These are phyloP conservation scores for Digitaria exilis DNA, from an alignment of 202 grass and related monocot species.

Conservation along the genomic window DNA sequence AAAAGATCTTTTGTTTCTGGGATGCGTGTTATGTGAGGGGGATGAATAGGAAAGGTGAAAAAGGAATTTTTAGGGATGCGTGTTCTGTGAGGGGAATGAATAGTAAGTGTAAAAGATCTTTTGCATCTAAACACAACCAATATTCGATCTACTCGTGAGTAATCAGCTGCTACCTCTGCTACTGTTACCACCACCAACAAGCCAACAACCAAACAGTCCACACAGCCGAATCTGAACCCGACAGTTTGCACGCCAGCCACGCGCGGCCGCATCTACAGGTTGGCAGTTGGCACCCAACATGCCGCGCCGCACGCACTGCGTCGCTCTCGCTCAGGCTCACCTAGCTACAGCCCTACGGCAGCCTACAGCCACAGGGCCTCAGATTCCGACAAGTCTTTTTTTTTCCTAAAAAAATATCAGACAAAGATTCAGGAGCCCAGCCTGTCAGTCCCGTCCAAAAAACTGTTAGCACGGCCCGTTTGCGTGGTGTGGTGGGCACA, in stretches of 20 bases:
- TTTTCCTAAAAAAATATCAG: not conserved
- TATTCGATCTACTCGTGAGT: not conserved
- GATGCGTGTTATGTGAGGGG: too few relatives aligned
- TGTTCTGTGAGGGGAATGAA: too few relatives aligned
- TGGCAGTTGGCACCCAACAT: not conserved
- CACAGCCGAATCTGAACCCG: conserved; percentile 8
- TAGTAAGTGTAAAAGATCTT: too few relatives aligned
- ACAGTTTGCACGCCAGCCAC: not conserved
- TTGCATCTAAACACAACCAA: too few relatives aligned
- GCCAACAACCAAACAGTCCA: not conserved
- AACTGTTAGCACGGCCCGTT: not conserved
- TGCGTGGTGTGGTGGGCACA: too few relatives aligned
- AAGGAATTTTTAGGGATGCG: too few relatives aligned
- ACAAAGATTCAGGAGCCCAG: not conserved
- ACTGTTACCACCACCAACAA: not conserved
- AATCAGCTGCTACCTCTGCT: not conserved
- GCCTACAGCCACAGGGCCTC: not conserved
- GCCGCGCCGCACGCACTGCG: not conserved
- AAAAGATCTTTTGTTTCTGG: too few relatives aligned
- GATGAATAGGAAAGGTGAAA: too few relatives aligned
- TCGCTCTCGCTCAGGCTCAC: not conserved
- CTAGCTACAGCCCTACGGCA: too few relatives aligned
- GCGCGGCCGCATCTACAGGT: not conserved
- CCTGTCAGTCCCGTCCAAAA: not conserved
- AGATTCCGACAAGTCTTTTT: too few relatives aligned